phyloP scores from a whole-genome alignment of 2,329 filamentous ascomycete species.

The Claviceps citrina region DNA sequence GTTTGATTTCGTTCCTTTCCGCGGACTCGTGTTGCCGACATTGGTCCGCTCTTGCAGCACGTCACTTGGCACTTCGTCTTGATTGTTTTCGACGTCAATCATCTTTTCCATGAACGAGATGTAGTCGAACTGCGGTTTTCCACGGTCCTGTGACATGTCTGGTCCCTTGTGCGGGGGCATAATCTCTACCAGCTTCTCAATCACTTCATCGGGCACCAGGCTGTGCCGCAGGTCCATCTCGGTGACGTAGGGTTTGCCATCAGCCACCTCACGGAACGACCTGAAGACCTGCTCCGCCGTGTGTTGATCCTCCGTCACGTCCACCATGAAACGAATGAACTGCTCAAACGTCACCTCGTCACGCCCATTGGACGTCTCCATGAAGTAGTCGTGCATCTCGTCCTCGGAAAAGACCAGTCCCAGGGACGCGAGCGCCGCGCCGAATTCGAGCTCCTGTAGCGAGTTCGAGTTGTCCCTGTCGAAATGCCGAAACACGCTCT shows the following conservation, averaged over 20 bases:
- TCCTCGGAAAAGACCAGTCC: constrained; percentile 93
- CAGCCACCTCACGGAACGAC: constrained; percentile 90
- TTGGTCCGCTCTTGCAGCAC: constrained; percentile 22
- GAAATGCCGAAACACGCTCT: constrained; percentile 95
- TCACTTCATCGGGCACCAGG: constrained; percentile 90
- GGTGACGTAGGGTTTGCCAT: constrained; percentile 97
- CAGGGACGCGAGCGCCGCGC: constrained; percentile 82
- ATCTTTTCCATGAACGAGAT: constrained; percentile 91
- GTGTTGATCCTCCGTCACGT: constrained; percentile 97
- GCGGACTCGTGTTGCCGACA: constrained; percentile 18
- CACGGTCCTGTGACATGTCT: constrained; percentile 71
- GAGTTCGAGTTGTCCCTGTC: constrained; percentile 86
- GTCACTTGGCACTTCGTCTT: constrained; percentile 14
- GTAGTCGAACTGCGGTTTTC: constrained; percentile 84
- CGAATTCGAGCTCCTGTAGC: constrained; percentile 87
- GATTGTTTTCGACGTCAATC: constrained; percentile 32
- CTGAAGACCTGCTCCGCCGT: constrained; percentile 97
- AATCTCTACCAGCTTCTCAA: constrained; percentile 75
- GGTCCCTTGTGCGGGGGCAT: constrained; percentile 77
- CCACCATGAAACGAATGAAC: constrained; percentile 98
- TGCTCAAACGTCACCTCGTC: constrained; percentile 90
- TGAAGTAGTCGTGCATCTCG: constrained; percentile 93
- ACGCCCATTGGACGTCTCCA: constrained; percentile 65
- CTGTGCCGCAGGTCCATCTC: constrained; percentile 93
- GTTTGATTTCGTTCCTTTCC: constrained; percentile 20